phyloP scores from a whole-genome alignment of 768 basidiomycete genomes.

The Gloeostereum incarnatum region DNA sequence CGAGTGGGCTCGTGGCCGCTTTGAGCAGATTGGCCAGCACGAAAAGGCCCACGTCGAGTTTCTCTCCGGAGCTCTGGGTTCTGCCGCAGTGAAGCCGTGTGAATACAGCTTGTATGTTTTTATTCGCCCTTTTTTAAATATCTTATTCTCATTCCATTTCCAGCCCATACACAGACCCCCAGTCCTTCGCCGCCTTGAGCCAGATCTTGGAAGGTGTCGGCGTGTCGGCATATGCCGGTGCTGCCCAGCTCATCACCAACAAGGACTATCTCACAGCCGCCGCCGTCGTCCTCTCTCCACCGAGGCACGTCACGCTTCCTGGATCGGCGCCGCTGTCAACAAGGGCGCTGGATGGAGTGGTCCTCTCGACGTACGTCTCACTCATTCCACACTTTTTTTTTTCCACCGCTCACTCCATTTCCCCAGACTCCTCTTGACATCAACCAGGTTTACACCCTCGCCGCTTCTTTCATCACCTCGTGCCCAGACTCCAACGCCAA shows the following conservation, averaged over 20 bases:
- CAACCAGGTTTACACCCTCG: slow-evolving; percentile 16
- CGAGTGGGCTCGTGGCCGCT: slow-evolving; percentile 34
- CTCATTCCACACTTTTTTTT: background rate
- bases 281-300: slow-evolving; percentile 38
- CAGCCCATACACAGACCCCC: slow-evolving; percentile 29
- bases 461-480: slow-evolving; percentile 27
- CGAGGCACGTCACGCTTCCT: slow-evolving; percentile 40
- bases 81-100: slow-evolving; percentile 35
- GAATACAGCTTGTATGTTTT: slow-evolving; percentile 36
- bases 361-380: slow-evolving; percentile 29
- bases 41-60: slow-evolving; percentile 36
- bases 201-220: slow-evolving; percentile 37
- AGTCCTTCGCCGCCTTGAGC: slow-evolving; percentile 29
- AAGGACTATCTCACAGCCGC: slow-evolving; percentile 30
- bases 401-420: background rate
- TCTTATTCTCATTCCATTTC: background rate
- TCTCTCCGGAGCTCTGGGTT: slow-evolving; percentile 23
- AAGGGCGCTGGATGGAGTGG: slow-evolving; percentile 29
- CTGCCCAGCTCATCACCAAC: slow-evolving; percentile 27
- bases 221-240: slow-evolving; percentile 39
- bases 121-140: background rate
- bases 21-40: slow-evolving; percentile 38
- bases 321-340: slow-evolving; percentile 27
- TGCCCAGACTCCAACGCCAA: slow-evolving; percentile 38
- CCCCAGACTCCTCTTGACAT: slow-evolving; percentile 12